phyloP scores from a whole-genome alignment of 345 rosid genomes.

The Cardamine occulta region DNA sequence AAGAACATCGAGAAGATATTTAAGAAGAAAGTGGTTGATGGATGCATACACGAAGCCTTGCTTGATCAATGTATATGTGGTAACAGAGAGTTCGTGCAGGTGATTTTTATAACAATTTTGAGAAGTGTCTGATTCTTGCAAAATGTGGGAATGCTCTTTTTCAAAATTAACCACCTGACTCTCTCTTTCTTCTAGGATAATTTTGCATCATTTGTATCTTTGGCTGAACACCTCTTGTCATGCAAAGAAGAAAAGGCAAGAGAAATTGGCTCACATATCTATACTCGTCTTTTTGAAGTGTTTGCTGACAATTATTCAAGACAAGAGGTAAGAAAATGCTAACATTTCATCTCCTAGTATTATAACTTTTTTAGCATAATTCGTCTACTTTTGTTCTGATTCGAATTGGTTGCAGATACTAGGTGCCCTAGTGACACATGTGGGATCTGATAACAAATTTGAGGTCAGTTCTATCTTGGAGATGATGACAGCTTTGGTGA shows the following conservation, averaged over 20 bases:
- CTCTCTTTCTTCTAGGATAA: slow-evolving; percentile 56
- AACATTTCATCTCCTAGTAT: slow-evolving; percentile 9
- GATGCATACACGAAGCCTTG: slow-evolving; percentile 62
- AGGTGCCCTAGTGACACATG: slow-evolving; percentile 79
- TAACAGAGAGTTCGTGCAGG: slow-evolving; percentile 73
- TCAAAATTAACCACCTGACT: slow-evolving; percentile 28
- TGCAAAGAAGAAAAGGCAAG: slow-evolving; percentile 85
- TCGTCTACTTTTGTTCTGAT: slow-evolving; percentile 18
- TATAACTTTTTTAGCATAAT: neutral
- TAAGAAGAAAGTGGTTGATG: slow-evolving; percentile 74
- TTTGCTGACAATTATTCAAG: slow-evolving; percentile 64
- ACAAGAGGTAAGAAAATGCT: slow-evolving; percentile 64
- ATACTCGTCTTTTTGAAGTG: slow-evolving; percentile 67
- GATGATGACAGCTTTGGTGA: slow-evolving; percentile 61
- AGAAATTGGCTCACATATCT: slow-evolving; percentile 64
- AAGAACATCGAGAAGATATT: slow-evolving; percentile 63
- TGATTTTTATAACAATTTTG: slow-evolving; percentile 24
- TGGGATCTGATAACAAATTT: slow-evolving; percentile 73
- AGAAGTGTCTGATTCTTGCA: slow-evolving; percentile 19
- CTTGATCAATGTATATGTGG: slow-evolving; percentile 76
- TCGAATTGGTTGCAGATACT: slow-evolving; percentile 60
- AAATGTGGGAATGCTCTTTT: slow-evolving; percentile 20
- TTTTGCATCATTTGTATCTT: slow-evolving; percentile 69
- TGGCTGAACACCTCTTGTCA: slow-evolving; percentile 69
- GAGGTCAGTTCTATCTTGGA: slow-evolving; percentile 82